phyloP scores from a whole-genome alignment of 2,329 filamentous ascomycete species.

The Huntiella abstrusa region DNA sequence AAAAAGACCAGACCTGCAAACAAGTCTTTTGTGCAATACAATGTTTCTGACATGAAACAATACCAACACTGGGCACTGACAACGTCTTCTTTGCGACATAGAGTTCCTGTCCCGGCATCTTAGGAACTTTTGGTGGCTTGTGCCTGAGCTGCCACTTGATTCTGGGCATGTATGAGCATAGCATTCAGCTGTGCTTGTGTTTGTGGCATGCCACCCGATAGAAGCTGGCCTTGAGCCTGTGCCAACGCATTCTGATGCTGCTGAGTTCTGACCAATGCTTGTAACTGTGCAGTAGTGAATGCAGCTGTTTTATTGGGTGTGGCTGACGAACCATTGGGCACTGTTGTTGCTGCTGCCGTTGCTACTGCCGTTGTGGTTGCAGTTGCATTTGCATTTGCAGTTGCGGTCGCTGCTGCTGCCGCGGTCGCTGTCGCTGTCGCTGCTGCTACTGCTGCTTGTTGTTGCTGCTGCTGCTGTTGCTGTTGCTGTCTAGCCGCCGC shows the following conservation, averaged over 20 bases:
- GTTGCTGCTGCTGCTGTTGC: constrained; percentile 12
- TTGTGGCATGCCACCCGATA: not conserved
- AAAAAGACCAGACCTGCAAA: too few species aligned
- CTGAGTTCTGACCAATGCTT: constrained; percentile 7
- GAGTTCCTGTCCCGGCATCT: too few species aligned
- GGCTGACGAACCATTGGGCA: too few species aligned
- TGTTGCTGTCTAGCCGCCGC: constrained; percentile 11
- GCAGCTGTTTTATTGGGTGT: not conserved
- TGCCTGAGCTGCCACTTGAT: constrained; percentile 15
- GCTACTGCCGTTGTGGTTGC: constrained; percentile 10
- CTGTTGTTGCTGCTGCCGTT: constrained; percentile 4
- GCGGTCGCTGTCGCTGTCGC: constrained; percentile 14
- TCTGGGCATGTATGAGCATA: constrained; percentile 8
- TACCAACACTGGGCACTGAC: too few species aligned
- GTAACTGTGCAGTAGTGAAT: not conserved
- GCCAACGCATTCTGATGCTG: constrained; percentile 10
- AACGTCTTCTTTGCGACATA: too few species aligned
- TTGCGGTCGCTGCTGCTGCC: constrained; percentile 5
- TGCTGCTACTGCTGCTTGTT: constrained; percentile 12
- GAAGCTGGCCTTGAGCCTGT: constrained; percentile 14
- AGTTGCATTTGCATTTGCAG: constrained; percentile 11
- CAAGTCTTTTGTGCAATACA: too few species aligned
- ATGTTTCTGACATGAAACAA: too few species aligned
- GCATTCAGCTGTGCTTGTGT: constrained; percentile 7
- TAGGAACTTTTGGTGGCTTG: not conserved